Evolutionary conservation across 345 rosid genomes (phyloP).

Genomic region (Heritiera littoralis): DNA sequence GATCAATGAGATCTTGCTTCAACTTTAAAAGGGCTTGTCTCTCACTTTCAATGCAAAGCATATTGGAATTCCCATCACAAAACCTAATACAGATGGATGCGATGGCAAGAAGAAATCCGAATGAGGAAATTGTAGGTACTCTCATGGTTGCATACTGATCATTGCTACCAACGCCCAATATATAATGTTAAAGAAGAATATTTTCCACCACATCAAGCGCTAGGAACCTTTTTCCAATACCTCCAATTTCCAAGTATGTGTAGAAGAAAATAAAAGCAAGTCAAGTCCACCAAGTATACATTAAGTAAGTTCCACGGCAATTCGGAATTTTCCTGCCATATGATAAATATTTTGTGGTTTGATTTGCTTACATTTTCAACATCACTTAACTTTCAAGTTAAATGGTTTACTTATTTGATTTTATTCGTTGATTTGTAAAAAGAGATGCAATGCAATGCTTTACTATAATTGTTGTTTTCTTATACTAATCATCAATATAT

Average conservation of each 20-base stretch:
- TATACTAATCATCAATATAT: no score
- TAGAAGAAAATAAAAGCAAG: no score
- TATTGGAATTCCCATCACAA: background rate
- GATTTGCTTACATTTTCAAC: no score
- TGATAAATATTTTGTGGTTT: no score
- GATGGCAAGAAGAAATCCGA: background rate
- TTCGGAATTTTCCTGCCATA: no score
- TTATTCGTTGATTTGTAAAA: no score
- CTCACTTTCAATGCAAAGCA: constrained; percentile 16
- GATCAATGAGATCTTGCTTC: constrained; percentile 20
- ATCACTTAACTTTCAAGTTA: no score
- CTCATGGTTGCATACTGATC: background rate
- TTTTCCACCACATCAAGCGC: background rate
- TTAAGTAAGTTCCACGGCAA: no score
- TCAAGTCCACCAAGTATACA: no score
- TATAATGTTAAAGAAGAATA: background rate
- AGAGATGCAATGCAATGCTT: no score
- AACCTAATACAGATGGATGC: background rate
- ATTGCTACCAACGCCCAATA: background rate
- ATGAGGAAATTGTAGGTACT: background rate
- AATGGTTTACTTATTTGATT: no score
- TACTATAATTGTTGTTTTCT: no score
- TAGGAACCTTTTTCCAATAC: background rate
- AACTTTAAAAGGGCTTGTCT: constrained; percentile 23
- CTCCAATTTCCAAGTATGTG: background rate